phyloP scores from a whole-genome alignment of 2,329 filamentous ascomycete species.

The Fusarium illudens region DNA sequence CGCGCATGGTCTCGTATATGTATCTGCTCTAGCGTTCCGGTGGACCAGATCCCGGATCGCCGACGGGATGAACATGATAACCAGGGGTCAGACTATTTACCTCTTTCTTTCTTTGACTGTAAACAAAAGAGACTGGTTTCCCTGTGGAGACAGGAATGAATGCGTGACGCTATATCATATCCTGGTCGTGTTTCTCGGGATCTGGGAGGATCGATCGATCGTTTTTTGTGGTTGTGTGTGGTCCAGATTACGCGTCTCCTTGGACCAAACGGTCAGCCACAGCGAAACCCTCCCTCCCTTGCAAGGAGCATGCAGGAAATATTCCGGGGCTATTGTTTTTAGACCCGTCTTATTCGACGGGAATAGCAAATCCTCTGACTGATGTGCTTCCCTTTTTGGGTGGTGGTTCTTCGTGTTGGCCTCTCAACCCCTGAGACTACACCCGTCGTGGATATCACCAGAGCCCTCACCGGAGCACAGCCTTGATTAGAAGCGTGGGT shows the following conservation, averaged over 20 bases:
- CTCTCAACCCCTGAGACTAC: slow-evolving; percentile 1
- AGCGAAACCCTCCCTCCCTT: neutral
- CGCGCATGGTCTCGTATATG: neutral
- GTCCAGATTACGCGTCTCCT: slow-evolving; percentile 1
- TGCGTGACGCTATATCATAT: neutral
- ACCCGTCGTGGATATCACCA: neutral
- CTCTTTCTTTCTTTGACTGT: neutral
- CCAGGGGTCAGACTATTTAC: neutral
- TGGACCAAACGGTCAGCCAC: neutral
- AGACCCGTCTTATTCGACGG: neutral
- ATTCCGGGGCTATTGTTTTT: neutral
- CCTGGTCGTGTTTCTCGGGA: neutral
- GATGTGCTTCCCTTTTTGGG: neutral
- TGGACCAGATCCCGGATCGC: neutral
- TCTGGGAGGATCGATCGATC: slow-evolving; percentile 2
- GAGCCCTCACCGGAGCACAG: slow-evolving; percentile 19
- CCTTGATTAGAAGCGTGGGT: slow-evolving; percentile 8
- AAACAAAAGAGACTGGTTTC: neutral
- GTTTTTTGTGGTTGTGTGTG: neutral
- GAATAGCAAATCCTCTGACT: neutral
- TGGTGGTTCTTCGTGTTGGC: slow-evolving; percentile 6
- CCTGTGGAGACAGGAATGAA: neutral
- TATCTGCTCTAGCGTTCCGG: neutral
- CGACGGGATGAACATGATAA: neutral
- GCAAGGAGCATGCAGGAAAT: neutral